Conservation (phyloP, 495 filamentous ascomycete species). For the Extremus antarcticus region DNA sequence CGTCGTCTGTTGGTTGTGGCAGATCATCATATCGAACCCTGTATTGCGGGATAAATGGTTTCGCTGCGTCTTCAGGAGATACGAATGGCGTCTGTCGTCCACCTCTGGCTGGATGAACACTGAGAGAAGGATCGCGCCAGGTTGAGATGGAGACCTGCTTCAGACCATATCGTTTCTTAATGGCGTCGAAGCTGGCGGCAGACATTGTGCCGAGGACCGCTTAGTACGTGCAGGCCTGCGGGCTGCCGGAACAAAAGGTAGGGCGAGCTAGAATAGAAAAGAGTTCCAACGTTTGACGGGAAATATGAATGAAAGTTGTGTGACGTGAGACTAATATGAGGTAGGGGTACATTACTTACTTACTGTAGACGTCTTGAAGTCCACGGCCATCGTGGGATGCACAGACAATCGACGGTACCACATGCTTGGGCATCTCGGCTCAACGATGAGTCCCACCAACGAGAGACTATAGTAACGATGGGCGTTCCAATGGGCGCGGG, state of each 20-base stretch:
- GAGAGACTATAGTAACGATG: background rate
- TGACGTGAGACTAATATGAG: background rate
- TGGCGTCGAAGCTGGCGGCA: constrained; percentile 10
- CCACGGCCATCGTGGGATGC: background rate
- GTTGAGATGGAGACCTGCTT: constrained; percentile 11
- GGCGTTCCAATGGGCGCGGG: background rate
- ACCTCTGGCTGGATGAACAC: constrained; percentile 7
- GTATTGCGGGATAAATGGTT: constrained; percentile 6
- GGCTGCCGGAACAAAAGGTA: background rate
- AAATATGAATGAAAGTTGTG: background rate
- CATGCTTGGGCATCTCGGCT: background rate
- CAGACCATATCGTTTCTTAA: constrained; percentile 14
- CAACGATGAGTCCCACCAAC: background rate
- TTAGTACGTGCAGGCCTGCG: background rate
- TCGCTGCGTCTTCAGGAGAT: constrained; percentile 5
- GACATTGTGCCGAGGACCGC: constrained; percentile 6
- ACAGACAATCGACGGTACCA: background rate
- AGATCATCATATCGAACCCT: constrained; percentile 8
- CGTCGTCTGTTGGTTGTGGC: constrained; percentile 16
- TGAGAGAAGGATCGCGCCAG: constrained; percentile 11
- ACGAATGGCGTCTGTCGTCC: background rate
- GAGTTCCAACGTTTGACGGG: background rate
- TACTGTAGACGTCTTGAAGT: background rate
- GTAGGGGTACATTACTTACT: background rate
- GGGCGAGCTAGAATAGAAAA: background rate